Percentiles rank a stretch among this genome's conserved stretches.
Evolutionary conservation across 306 rosid species (phyloP).

Genomic region (Nissolia schottii): DNA sequence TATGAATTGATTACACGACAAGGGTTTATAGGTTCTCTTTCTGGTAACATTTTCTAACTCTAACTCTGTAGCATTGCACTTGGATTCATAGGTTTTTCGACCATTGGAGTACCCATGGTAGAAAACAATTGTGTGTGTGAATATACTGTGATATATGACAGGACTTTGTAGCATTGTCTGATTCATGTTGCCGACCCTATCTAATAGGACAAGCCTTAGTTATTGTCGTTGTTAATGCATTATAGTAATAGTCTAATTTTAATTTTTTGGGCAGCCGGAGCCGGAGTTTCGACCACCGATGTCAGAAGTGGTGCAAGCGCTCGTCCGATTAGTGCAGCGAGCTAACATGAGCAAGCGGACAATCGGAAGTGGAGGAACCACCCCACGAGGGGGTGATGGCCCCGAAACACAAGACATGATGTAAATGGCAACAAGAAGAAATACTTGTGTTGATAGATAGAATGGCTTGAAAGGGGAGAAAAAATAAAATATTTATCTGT

Average conservation of each 20-base stretch:
- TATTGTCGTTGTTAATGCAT: neutral
- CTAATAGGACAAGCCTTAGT: too few relatives aligned
- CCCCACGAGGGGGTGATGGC: constrained; percentile 45
- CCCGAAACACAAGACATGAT: constrained; percentile 45
- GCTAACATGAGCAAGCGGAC: constrained; percentile 98
- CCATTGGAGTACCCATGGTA: neutral
- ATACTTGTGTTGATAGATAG: constrained; percentile 30
- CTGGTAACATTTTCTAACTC: neutral
- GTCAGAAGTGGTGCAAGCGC: constrained; percentile 95
- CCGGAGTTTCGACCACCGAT: constrained; percentile 99
- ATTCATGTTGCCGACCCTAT: too few relatives aligned
- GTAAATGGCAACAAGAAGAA: constrained; percentile 34
- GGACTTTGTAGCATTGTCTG: neutral
- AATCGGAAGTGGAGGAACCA: constrained; percentile 55
- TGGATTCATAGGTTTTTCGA: neutral
- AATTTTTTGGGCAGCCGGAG: constrained; percentile 64
- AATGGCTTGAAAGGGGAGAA: constrained; percentile 11
- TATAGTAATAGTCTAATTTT: constrained; percentile 13
- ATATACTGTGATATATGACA: too few relatives aligned
- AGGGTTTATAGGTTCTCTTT: neutral
- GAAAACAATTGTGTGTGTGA: neutral
- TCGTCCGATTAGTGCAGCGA: constrained; percentile 90
- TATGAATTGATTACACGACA: neutral
- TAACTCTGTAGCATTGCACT: neutral
- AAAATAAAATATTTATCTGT: constrained; percentile 8